Conservation (phyloP, 208 protist genomes). For the Tritrichomonas foetus region DNA sequence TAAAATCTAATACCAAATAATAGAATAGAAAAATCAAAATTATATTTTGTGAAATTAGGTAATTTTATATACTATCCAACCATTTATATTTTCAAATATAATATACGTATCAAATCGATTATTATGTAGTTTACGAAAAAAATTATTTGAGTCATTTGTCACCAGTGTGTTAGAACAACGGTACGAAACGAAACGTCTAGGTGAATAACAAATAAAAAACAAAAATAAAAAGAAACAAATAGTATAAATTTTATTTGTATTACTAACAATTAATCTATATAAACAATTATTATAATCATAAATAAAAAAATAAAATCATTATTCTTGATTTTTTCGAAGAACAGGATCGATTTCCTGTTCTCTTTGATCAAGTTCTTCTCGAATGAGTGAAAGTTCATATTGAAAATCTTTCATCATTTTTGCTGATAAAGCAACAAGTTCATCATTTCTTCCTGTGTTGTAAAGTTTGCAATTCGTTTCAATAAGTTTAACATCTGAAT, state of each 20-base stretch:
- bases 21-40: background rate
- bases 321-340: background rate
- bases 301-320: background rate
- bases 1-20: background rate
- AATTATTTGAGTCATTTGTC: background rate
- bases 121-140: background rate
- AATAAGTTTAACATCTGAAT: background rate
- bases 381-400: background rate
- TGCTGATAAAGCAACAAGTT: background rate
- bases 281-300: background rate
- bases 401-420: background rate
- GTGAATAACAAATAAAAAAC: background rate
- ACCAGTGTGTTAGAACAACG: background rate
- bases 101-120: background rate
- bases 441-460: background rate
- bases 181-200: background rate
- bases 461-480: background rate
- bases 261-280: background rate
- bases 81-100: too few relatives aligned
- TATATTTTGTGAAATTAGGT: background rate
- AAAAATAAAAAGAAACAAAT: background rate
- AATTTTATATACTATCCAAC: too few relatives aligned
- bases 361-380: background rate
- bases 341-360: slow-evolving; percentile 37
- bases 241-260: background rate